Base-by-base conservation (phyloP, 352 stramenopile genomes). In the Globisporangium ultimum region DNA sequence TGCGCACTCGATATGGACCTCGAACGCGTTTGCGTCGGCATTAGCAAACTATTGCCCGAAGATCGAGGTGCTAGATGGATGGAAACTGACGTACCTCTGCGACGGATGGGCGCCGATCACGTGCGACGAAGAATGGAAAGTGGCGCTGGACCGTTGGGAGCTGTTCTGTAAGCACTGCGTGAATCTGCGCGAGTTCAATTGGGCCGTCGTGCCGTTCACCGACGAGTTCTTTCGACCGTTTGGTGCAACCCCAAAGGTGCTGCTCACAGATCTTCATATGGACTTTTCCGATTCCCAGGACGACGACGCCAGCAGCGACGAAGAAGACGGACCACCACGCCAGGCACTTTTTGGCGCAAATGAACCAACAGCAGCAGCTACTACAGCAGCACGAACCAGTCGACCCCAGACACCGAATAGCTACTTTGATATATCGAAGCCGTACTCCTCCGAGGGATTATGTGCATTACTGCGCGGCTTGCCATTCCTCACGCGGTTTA, bases 181-280 rank as follows among this genome's bases (percentile, higher is more conserved):
- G 9, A 42, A 73, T 8, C 49, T 88, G 34, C 68, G 67, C 2
- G 75, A 85, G 61, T 88, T 88, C 60, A 85, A 85, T 55, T 85
- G 76, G 73, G 65, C 63, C 0, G 73, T 84, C 24, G 75, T 78
- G 18, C 78, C 78, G 12, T 84, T 80, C 47, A 72, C 63, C 0
- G 78, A 85, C 18, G 64, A 58, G 0, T 88, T 84, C 55, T 69
- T 88, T 14, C 55, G 64, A 15, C 65, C 73, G 15, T 88, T 87
- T 28, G 72, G 72, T 1, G 62, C 65, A 1, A 70, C 68, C 3
- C 57, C 61, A 10, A 87, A 84, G 57, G 68, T 49, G 21, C 68
- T 68, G 15, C 63, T 87, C 15, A 73, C 68, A 10, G 65, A 76
- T 9, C 14, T 78, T 17, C 57, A 61, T 24, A 63, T 81, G 36